phyloP scores from a whole-genome alignment of 176 grass and related monocot genomes.

The Chloris gayana region DNA sequence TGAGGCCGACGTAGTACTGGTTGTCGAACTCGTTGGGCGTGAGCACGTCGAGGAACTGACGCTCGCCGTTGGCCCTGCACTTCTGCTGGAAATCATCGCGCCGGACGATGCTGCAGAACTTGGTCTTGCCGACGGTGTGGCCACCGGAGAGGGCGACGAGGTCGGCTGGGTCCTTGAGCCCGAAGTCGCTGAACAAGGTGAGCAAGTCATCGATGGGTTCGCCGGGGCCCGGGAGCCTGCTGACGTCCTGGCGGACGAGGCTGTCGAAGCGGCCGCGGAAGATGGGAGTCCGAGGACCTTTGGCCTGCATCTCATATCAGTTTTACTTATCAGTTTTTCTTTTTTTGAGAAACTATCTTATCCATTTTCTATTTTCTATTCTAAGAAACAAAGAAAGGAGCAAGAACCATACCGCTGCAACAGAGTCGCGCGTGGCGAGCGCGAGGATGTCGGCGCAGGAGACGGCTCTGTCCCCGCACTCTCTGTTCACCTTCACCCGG shows the following conservation, averaged over 20 bases:
- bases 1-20: constrained; percentile 33
- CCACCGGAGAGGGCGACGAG: too few species aligned
- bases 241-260: background rate
- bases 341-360: too few species aligned
- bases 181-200: background rate
- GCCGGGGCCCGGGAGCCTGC: background rate
- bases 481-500: background rate
- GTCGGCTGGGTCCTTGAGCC: too few species aligned
- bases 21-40: constrained; percentile 48
- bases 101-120: background rate
- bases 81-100: background rate
- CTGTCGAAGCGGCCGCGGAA: background rate
- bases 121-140: constrained; percentile 27
- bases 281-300: background rate
- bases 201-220: background rate
- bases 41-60: constrained; percentile 15
- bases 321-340: too few species aligned
- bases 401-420: background rate
- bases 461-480: constrained; percentile 31
- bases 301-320: background rate
- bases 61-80: background rate
- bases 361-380: too few species aligned
- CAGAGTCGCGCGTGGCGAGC: constrained; percentile 72
- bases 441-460: constrained; percentile 90
- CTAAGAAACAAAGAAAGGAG: too few species aligned